Conservation (phyloP, 345 rosid genomes). For the Fremontodendron californicum region DNA sequence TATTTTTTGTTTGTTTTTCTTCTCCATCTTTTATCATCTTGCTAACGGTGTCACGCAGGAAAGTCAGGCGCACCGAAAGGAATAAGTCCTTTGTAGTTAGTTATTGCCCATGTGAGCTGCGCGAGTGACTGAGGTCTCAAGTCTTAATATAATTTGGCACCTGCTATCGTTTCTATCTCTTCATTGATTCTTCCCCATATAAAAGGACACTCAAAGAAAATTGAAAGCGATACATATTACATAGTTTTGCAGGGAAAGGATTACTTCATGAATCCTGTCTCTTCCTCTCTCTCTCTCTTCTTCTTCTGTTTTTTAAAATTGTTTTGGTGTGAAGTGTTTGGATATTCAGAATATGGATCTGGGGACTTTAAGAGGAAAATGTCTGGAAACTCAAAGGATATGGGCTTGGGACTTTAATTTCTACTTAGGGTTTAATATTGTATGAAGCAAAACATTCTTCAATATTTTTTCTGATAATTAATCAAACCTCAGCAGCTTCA, state of each 20-base stretch:
- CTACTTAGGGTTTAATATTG: neutral
- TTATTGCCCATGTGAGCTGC: slow-evolving; percentile 32
- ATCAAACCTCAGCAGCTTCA: neutral
- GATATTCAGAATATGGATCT: neutral
- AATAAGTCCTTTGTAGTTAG: slow-evolving; percentile 25
- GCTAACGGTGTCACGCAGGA: slow-evolving; percentile 30
- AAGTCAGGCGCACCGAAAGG: slow-evolving; percentile 37
- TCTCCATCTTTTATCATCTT: slow-evolving; percentile 27
- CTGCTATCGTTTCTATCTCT: neutral
- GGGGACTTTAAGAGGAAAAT: neutral
- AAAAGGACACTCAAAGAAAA: neutral
- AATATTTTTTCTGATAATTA: slow-evolving; percentile 14
- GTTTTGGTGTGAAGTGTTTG: neutral
- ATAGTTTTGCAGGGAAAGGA: neutral
- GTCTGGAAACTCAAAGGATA: neutral
- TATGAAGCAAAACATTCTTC: neutral
- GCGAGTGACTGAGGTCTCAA: neutral
- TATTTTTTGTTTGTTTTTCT: no score
- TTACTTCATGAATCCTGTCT: slow-evolving; percentile 5
- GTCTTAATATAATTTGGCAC: neutral
- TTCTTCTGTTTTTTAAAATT: slow-evolving; percentile 21
- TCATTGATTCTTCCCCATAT: neutral
- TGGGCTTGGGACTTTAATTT: neutral
- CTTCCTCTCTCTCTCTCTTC: slow-evolving; percentile 18
- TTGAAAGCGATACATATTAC: neutral